Percentiles rank a stretch among this genome's conserved stretches.
These are phyloP conservation scores for Pochonia chlamydosporia DNA, from an alignment of 2,329 filamentous ascomycete genomes.

Conservation along the genomic window DNA sequence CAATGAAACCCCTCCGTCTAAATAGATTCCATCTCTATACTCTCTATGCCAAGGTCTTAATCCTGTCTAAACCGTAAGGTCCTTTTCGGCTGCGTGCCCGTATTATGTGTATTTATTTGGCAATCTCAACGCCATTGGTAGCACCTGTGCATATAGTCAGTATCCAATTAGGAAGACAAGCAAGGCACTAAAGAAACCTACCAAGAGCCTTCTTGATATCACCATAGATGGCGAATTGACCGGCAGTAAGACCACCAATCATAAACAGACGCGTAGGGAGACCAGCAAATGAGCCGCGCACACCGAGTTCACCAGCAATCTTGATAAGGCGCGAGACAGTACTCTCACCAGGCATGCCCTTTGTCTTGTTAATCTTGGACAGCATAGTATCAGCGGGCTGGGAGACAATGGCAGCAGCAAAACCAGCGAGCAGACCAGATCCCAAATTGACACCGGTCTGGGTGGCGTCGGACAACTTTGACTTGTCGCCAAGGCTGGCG, in stretches of 20 bases:
- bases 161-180: no score
- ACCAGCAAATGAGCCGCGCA: conserved; percentile 73
- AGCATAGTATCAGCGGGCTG: conserved; percentile 93
- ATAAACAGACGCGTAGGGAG: conserved; percentile 64
- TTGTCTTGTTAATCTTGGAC: conserved; percentile 93
- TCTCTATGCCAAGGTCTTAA: no score
- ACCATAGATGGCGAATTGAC: conserved; percentile 87
- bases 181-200: no score
- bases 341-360: conserved; percentile 79
- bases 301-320: conserved; percentile 79
- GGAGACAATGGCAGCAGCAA: conserved; percentile 80
- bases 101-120: conserved; percentile 19
- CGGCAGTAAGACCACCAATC: conserved; percentile 68
- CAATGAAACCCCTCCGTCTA: no score
- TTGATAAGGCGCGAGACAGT: conserved; percentile 76
- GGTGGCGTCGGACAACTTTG: conserved; percentile 56
- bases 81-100: no score
- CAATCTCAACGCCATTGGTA: conserved; percentile 17
- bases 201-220: conserved; percentile 63
- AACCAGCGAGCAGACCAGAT: conserved; percentile 52
- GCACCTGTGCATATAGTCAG: no score
- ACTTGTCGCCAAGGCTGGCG: conserved; percentile 62
- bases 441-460: conserved; percentile 79
- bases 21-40: no score
- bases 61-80: no score